Evolutionary conservation across 805 yeast species (phyloP), one percentile per base, ranked within the genome.

Genomic region (Yarrowia keelungensis): DNA sequence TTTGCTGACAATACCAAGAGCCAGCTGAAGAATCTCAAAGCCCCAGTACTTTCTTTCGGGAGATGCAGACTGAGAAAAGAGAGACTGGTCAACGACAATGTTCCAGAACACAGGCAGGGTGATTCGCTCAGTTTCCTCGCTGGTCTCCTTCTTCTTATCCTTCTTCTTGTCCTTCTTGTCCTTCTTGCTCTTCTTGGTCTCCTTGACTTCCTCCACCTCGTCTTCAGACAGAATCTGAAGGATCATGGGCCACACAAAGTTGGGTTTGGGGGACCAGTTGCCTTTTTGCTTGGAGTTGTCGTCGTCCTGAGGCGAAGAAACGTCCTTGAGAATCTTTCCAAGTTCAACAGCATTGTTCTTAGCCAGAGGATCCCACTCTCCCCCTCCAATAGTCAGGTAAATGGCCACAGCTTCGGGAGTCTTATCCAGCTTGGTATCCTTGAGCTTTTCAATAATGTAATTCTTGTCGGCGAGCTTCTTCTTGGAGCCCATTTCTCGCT

Each of bases 21-120:
- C 82, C 65, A 82, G 79, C 50, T 79, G 81, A 70, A 93, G 86
- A 11, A 92, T 84, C 72, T 90, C 90, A 73, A 93, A 86, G 0
- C 97, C 98, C 85, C 91, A 85, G 77, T 84, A 90, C 76, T 93
- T 94, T 69, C 97, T 82, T 76, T 93, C 98, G 41, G 88, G 85
- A 0, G 97, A 92, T 0, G 97, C 83, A 71, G 88, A 86, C 45
- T 86, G 86, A 5, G 90, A 81, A 73, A 94, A 93, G 70, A 90
- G 85, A 4, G 89, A 84, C 73, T 92, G 95, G 75, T 94, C 98
- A 15, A 94, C 85, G 7, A 87, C 87, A 3, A 83, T 80, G 72
- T 86, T 85, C 97, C 97, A 92, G 76, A 94, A 92, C 67, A 90
- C 95, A 9, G 80, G 76, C 49, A 86, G 75, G 76, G 35, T 61